Base-by-base conservation (phyloP, 1,284 basidiomycete genomes). In the Mycosarcoma maydis region DNA sequence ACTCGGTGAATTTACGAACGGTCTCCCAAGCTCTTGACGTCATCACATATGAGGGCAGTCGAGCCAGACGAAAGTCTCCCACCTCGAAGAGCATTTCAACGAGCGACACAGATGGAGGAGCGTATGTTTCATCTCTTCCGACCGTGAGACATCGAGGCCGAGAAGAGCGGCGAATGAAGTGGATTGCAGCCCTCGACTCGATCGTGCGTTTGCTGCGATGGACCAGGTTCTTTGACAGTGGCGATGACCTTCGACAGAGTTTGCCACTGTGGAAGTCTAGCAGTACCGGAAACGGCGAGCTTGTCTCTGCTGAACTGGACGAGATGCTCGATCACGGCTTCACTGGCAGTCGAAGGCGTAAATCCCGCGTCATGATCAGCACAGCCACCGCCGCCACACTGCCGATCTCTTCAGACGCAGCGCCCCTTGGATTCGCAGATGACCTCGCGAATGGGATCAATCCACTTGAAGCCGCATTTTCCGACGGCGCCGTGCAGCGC, bases 191-290 rank as follows among this genome's bases (percentile, higher is more conserved):
- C 14, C 23, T 70, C 20, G 67, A 70, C 42, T 32, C 41, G 23
- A 38, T 70, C 20, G 67, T 70, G 14, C 22, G 47, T 14, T n/a
- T 51, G 45, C 24, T 65, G 23, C 56, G 67, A 26, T 70, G 67
- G 67, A 47, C 60, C 16, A 37, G 16, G 14, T 50, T 50, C 19
- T 70, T 70, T 26, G 67, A 70, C 53, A 60, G 38, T 3, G 67
- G 67, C 19, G 39, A 57, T 22, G 60, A 70, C 24, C 49, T 53
- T 10, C 48, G 60, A 20, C 49, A 44, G 3, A 45, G 36, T 7
- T 32, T 57, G 17, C 52, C 56, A 16, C 34, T 70, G n/a, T 70
- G 60, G 60, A 65, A 65, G 29, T 42, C 34, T 13, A 40, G 52
- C 37, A 30, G 29, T 10, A 36, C 39, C 6, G n/a, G 51, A 10